Evolutionary conservation across 768 basidiomycete genomes (phyloP).

Genomic region (Suillus placidus): DNA sequence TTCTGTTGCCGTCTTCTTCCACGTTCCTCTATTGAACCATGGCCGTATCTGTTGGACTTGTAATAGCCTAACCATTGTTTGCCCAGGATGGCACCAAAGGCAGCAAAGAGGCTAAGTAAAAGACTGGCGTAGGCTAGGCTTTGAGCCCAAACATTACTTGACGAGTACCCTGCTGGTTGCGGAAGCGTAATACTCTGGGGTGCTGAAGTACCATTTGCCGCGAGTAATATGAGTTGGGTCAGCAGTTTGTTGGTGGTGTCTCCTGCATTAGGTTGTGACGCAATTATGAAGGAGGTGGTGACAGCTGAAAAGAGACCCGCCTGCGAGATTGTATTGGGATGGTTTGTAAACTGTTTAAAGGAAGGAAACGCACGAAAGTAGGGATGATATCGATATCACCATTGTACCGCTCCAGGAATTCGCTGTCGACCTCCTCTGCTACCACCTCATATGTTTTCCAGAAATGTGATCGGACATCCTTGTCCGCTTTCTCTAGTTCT

Average conservation of each 20-base stretch:
- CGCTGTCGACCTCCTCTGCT: constrained; percentile 10
- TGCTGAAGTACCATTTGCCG: constrained; percentile 15
- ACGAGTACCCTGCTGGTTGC: constrained; percentile 13
- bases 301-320: constrained; percentile 24
- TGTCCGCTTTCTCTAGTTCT: constrained; percentile 4
- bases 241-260: constrained; percentile 18
- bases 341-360: too few relatives aligned
- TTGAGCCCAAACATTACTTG: constrained; percentile 17
- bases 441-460: constrained; percentile 6
- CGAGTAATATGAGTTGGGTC: constrained; percentile 13
- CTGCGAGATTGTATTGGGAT: constrained; percentile 8
- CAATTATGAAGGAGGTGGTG: constrained; percentile 19
- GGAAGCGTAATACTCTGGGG: constrained; percentile 6
- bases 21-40: constrained; percentile 18
- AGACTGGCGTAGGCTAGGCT: constrained; percentile 19
- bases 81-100: constrained; percentile 21
- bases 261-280: constrained; percentile 13
- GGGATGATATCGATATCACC: constrained; percentile 17
- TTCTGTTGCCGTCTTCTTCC: constrained; percentile 17
- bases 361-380: constrained; percentile 10
- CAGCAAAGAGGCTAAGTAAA: constrained; percentile 18
- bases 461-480: constrained; percentile 13
- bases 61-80: constrained; percentile 21
- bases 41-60: constrained; percentile 4
- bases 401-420: constrained; percentile 16